Evolutionary conservation across 2,329 filamentous ascomycete genomes (phyloP).

Genomic region (Fusarium sublunatum): DNA sequence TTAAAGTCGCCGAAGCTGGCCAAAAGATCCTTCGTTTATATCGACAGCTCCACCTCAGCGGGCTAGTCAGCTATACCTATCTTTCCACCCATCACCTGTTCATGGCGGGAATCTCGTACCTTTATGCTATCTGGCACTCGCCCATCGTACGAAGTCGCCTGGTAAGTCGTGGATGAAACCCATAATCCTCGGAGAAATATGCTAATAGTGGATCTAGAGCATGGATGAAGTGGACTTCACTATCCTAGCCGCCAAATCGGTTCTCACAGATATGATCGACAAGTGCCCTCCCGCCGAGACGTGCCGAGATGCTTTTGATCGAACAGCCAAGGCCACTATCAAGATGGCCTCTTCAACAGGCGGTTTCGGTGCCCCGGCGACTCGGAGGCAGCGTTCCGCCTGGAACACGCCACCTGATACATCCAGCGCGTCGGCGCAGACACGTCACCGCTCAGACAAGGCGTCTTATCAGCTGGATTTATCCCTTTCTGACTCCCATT

Average conservation of each 20-base stretch:
- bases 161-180: slow-evolving; percentile 64
- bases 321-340: slow-evolving; percentile 94
- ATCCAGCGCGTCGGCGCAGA: slow-evolving; percentile 36
- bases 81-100: slow-evolving; percentile 95
- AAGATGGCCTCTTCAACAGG: slow-evolving; percentile 93
- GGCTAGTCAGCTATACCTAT: slow-evolving; percentile 95
- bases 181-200: slow-evolving; percentile 1
- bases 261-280: slow-evolving; percentile 89
- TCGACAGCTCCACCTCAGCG: slow-evolving; percentile 85
- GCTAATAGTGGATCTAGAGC: slow-evolving; percentile 59
- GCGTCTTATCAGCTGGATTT: slow-evolving; percentile 52
- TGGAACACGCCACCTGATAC: slow-evolving; percentile 49
- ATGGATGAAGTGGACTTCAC: slow-evolving; percentile 99
- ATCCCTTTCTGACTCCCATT: slow-evolving; percentile 54
- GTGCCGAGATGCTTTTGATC: slow-evolving; percentile 92
- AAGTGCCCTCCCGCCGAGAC: slow-evolving; percentile 96
- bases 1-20: slow-evolving; percentile 94
- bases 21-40: slow-evolving; percentile 93
- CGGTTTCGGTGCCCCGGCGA: slow-evolving; percentile 70
- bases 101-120: slow-evolving; percentile 95
- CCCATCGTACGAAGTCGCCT: slow-evolving; percentile 85
- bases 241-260: slow-evolving; percentile 90
- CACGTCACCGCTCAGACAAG: slow-evolving; percentile 48
- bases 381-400: slow-evolving; percentile 45
- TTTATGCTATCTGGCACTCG: slow-evolving; percentile 98